Percentiles rank a stretch among this genome's conserved stretches.
Evolutionary conservation across 2,329 filamentous ascomycete species (phyloP).

Genomic region (Epichloe brachyelytri): DNA sequence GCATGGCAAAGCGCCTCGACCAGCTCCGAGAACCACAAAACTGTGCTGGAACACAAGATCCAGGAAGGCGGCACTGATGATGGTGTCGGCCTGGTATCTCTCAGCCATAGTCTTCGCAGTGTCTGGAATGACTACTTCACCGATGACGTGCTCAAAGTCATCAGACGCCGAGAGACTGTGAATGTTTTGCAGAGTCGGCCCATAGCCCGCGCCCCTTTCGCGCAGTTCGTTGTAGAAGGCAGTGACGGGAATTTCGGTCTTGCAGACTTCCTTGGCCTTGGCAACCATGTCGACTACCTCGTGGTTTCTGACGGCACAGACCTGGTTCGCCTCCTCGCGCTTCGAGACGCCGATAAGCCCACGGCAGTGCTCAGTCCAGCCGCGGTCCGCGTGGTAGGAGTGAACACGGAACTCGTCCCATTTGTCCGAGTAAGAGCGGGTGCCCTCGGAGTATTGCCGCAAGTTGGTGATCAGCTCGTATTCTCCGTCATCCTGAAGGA

Average conservation of each 20-base stretch:
- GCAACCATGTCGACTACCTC: not conserved
- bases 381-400: conserved; percentile 35
- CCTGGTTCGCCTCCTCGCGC: not conserved
- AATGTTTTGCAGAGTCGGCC: not conserved
- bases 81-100: conserved; percentile 27
- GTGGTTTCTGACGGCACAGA: not conserved
- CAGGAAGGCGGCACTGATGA: conserved; percentile 32
- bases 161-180: not conserved
- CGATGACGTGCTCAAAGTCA: not conserved
- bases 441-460: conserved; percentile 16
- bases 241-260: conserved; percentile 1
- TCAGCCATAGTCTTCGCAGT: conserved; percentile 33
- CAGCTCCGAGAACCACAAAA: conserved; percentile 25
- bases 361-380: conserved; percentile 46
- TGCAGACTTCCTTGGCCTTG: conserved; percentile 13
- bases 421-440: conserved; percentile 22
- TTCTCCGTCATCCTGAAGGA: conserved; percentile 7
- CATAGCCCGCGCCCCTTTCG: conserved; percentile 13
- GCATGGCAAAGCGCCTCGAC: conserved; percentile 15
- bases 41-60: conserved; percentile 31
- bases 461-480: conserved; percentile 16
- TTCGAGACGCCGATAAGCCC: conserved; percentile 32
- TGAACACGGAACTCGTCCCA: conserved; percentile 46
- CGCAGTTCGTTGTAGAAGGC: conserved; percentile 14
- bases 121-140: conserved; percentile 20